Percentiles rank a stretch among this genome's conserved stretches.
Evolutionary conservation across 371 early-diverging fungal genomes (phyloP).

Genomic region (Circinella minor): DNA sequence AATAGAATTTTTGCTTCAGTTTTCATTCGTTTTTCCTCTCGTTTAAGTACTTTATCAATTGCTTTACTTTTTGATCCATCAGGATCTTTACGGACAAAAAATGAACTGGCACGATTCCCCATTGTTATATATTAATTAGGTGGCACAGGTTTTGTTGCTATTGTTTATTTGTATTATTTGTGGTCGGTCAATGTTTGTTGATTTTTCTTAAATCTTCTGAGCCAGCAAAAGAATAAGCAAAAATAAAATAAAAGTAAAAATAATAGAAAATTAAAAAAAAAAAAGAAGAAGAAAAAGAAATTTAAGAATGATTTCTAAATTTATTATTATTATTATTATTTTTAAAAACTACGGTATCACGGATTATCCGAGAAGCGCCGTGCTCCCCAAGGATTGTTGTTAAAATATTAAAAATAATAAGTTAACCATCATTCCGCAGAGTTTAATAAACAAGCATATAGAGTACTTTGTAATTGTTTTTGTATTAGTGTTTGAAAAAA

Average conservation of each 20-base stretch:
- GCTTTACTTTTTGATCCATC: conserved; percentile 53
- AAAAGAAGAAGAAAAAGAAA: no score
- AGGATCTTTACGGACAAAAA: conserved; percentile 9
- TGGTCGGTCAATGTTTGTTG: not conserved
- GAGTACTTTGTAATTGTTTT: conserved; percentile 1
- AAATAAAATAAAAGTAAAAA: no score
- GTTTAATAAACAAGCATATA: not conserved
- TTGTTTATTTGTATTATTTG: no score
- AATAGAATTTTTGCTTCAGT: conserved; percentile 85
- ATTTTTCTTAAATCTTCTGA: no score
- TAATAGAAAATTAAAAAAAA: no score
- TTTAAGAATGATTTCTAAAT: no score
- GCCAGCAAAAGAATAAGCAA: no score
- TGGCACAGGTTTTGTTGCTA: not conserved
- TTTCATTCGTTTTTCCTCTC: conserved; percentile 61
- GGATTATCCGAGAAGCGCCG: no score
- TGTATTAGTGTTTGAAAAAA: not conserved
- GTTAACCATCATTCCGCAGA: not conserved
- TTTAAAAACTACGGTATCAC: no score
- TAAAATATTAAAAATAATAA: no score
- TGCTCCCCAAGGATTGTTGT: no score
- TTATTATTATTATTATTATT: no score
- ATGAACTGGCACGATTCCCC: conserved; percentile 17
- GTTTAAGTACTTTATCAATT: conserved; percentile 73
- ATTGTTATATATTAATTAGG: not conserved